phyloP scores from a whole-genome alignment of 257 asterid species.

The Solanum corneliomulleri region DNA sequence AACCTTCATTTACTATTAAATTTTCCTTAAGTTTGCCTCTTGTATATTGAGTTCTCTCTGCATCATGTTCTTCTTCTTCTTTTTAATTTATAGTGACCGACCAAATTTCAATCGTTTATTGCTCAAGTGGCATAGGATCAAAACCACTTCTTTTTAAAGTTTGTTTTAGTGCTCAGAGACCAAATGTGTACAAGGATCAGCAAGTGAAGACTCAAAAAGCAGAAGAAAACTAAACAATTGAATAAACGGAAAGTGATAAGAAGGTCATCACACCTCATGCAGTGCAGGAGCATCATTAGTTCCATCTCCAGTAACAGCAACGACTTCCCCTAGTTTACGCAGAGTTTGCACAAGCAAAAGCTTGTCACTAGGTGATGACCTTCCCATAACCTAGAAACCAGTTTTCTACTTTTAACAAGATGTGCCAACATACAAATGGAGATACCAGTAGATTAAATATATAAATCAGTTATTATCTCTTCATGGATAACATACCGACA shows the following conservation, averaged over 20 bases:
- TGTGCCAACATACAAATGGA: neutral
- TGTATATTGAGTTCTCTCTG: neutral
- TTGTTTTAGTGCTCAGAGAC: neutral
- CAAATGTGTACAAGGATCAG: neutral
- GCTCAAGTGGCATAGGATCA: neutral
- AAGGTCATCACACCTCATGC: slow-evolving; percentile 58
- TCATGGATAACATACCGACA: slow-evolving; percentile 40
- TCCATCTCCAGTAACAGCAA: slow-evolving; percentile 97
- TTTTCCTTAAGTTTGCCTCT: neutral
- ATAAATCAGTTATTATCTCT: neutral
- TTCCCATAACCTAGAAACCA: slow-evolving; percentile 71
- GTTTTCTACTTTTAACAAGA: neutral
- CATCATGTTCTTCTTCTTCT: neutral
- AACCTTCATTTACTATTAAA: neutral
- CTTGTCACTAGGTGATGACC: slow-evolving; percentile 94
- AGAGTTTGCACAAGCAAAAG: slow-evolving; percentile 87
- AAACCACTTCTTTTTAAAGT: neutral
- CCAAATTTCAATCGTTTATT: neutral
- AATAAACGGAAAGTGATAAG: neutral
- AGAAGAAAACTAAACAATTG: neutral
- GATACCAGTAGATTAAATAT: neutral
- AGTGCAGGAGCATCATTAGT: slow-evolving; percentile 97
- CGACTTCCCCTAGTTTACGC: slow-evolving; percentile 83
- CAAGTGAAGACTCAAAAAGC: neutral
- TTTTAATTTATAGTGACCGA: neutral